Base-by-base conservation (phyloP, 768 basidiomycete genomes). In the Paxillus involutus region DNA sequence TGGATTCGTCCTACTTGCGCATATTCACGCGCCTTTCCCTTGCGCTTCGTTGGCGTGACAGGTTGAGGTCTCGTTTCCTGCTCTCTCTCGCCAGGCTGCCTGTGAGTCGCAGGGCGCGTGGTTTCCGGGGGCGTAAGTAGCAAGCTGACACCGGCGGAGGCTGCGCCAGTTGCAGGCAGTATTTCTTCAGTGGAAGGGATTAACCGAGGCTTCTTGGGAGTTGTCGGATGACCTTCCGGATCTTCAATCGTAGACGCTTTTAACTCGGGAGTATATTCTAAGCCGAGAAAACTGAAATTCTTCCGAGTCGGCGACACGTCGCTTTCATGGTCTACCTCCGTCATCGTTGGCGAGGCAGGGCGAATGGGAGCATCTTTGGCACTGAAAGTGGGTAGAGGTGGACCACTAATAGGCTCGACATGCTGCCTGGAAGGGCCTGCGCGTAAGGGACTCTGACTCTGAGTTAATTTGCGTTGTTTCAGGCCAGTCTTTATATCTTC, bases 61-160 rank as follows among this genome's bases (percentile, higher is more conserved):
- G 46, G 30, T 35, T 26, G 16, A 4, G 41, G 44, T 16, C 9
- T 48, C 5, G 16, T 8, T 11, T 19, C 26, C 9, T 29, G 8
- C n/a, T 37, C 14, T 4, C 11, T 19, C 16, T 21, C 50, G 30
- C 46, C 44, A 47, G 48, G 9, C 14, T 24, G 32, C 32, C 32
- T 32, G 11, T 32, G 51, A 13, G 37, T 1, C 16, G 6, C 16
- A 5, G 62, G 61, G n/a, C 47, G 68, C 17, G 32, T 56, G 16
- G 62, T 71, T 47, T 62, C 49, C 24, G 69, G 69, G 3, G 71
- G 71, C 7, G 71, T 70, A 19, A 57, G 55, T n/a, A 49, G 44
- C 13, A 58, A 16, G 47, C 53, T 44, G 5, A n/a, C 33, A 24
- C 48, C 45, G 24, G 42, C 32, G 24, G 53, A n/a, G 26, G 13